Evolutionary conservation across 768 basidiomycete species (phyloP), one percentile per base, ranked within the genome.

Genomic region (Psilocybe cubensis): DNA sequence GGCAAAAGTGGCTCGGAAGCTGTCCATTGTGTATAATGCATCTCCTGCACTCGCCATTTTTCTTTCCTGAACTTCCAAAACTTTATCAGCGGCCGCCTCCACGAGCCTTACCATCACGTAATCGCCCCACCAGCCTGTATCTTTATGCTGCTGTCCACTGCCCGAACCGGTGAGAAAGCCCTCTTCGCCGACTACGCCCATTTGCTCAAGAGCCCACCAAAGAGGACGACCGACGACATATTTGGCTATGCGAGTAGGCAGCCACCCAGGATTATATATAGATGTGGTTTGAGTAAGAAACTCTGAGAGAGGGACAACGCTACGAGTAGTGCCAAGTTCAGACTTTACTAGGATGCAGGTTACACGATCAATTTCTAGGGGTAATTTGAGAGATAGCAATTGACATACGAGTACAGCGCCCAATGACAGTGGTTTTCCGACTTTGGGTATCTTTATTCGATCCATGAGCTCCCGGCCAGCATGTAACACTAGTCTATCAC

Each of bases 131-230:
- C 70, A 89, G 60, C 60, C 70, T 59, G 71, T 81, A 75, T 88
- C 73, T 48, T 74, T 74, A 27, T 73, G 63, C 28, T 62, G 60
- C 2, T 64, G 52, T 12, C 64, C 48, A n/a, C n/a, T n/a, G 17
- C 63, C 66, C 31, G 46, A 48, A 5, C 66, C 61, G 23, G 69
- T 59, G 10, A 77, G 31, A 2, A 80, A 52, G 12, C 80, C 74
- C 23, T 89, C 88, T 45, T 91, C 88, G 2, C 83, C 83, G 6
- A 90, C 83, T 3, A 94, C 72, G 23, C 85, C 88, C n/a, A 88
- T 75, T 60, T 91, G 91, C 59, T 89, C 86, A 55, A 95, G 80
- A 2, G 88, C 86, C 93, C 93, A 95, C 89, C 88, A 92, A 1
- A 95, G 74, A 2, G 93, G 92, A 64, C 84, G 86, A 6, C 87